Conservation (phyloP, 768 basidiomycete genomes). For the Rhodotorula babjevae region DNA sequence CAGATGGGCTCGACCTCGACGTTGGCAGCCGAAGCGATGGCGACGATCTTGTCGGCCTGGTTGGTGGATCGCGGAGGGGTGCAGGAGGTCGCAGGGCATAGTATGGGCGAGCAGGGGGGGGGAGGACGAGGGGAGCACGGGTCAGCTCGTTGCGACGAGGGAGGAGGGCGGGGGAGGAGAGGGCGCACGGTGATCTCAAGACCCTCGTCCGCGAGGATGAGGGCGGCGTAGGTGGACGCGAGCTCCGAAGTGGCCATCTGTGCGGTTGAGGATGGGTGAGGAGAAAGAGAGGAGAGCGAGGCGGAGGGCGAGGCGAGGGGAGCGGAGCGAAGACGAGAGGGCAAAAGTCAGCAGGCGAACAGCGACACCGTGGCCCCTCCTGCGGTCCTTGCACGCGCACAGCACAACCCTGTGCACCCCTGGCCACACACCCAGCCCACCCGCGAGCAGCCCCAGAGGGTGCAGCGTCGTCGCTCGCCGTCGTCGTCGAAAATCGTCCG, state of each 20-base stretch:
- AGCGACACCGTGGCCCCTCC: too few relatives aligned
- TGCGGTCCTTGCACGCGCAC: too few relatives aligned
- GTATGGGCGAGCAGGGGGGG: too few relatives aligned
- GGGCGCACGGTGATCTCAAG: slow-evolving; percentile 86
- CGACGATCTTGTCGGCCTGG: slow-evolving; percentile 84
- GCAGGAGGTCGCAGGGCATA: too few relatives aligned
- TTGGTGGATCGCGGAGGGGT: too few relatives aligned
- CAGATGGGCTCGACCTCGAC: slow-evolving; percentile 93
- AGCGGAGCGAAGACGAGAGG: not conserved
- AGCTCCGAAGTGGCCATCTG: slow-evolving; percentile 63
- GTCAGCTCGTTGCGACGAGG: not conserved
- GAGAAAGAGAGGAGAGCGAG: not conserved
- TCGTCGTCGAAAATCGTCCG: not conserved
- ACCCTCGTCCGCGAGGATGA: slow-evolving; percentile 96
- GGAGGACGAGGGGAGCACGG: not conserved
- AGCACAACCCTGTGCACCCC: too few relatives aligned
- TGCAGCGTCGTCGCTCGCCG: too few relatives aligned
- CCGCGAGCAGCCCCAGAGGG: too few relatives aligned
- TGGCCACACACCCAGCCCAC: too few relatives aligned
- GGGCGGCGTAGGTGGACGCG: slow-evolving; percentile 90
- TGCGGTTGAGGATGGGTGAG: not conserved
- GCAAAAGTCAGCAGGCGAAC: slow-evolving; percentile 3
- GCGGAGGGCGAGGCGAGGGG: not conserved
- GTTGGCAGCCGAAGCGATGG: slow-evolving; percentile 75
- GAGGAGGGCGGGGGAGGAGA: slow-evolving; percentile 37